phyloP scores from a whole-genome alignment of 2,329 filamentous ascomycete species.

The Xylaria sp. region DNA sequence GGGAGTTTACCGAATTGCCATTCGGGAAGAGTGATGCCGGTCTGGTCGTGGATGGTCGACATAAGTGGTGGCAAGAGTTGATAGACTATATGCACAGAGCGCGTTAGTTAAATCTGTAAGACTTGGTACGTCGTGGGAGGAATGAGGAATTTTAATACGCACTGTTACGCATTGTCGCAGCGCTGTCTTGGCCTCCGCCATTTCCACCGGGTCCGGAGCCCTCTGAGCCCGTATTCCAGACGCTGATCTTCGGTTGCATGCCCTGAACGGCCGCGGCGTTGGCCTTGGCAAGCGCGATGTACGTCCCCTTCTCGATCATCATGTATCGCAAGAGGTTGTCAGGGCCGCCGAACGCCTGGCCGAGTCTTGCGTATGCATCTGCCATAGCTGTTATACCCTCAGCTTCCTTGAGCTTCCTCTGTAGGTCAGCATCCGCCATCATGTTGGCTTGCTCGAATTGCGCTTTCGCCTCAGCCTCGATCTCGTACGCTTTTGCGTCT shows the following conservation, averaged over 20 bases:
- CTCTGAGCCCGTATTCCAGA: slow-evolving; percentile 82
- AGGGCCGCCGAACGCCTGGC: slow-evolving; percentile 79
- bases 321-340: slow-evolving; percentile 83
- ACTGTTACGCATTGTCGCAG: slow-evolving; percentile 74
- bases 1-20: slow-evolving; percentile 74
- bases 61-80: slow-evolving; percentile 86
- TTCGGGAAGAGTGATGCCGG: slow-evolving; percentile 80
- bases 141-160: not conserved
- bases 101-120: not conserved
- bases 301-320: slow-evolving; percentile 87
- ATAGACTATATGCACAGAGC: slow-evolving; percentile 64
- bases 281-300: slow-evolving; percentile 79
- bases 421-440: slow-evolving; percentile 65
- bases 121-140: not conserved
- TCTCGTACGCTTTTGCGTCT: slow-evolving; percentile 72
- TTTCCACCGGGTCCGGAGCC: slow-evolving; percentile 54
- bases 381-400: slow-evolving; percentile 83
- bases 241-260: slow-evolving; percentile 87
- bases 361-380: slow-evolving; percentile 79
- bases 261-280: slow-evolving; percentile 81
- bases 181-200: slow-evolving; percentile 62
- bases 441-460: slow-evolving; percentile 60
- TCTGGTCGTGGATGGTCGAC: slow-evolving; percentile 89
- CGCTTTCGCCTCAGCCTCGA: slow-evolving; percentile 70
- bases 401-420: slow-evolving; percentile 76